Base-by-base conservation (phyloP, 306 rosid species). In the Luffa acutangula region DNA sequence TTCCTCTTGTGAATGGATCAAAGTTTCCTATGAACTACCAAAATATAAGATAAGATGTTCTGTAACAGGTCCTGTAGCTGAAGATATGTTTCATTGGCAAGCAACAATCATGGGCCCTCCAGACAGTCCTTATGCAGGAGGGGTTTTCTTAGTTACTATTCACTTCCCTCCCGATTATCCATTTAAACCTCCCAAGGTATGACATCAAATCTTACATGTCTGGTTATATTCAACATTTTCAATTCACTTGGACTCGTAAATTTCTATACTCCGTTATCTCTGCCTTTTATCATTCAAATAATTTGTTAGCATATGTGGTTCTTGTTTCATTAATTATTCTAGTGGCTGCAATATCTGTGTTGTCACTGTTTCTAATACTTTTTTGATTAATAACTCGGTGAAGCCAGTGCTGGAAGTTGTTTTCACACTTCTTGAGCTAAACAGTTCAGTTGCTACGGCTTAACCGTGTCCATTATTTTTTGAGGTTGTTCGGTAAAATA, bases 161-260 rank as follows among this genome's bases (percentile, higher is more conserved):
- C 97, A 92, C 82, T 92, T 92, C 83, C 97, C 97, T 85, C 96
- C 96, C 14, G 93, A 92, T 79, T 90, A 92, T 86, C 96, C 96
- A 69, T 90, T 92, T 86, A 92, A 92, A 74, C 97, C 96, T 49
- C 96, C 93, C 31, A 89, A 90, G 96, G 96, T 90, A 83, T 58
- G 81, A 20, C 58, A 48, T 60, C 45, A 13, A 20, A 64, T 65
- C 52, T 65, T 36, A 41, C 18, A 25, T 78, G 20, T 43, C 80
- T 51, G 59, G 57, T 67, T 46, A 79, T 37, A 54, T 21, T 77
- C 71, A 54, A 6, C 41, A 53, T 20, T 76, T 15, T 17, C 69
- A 63, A 51, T 81, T 52, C 43, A 12, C 2, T 14, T 39, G 73
- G 73, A 42, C 49, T 66, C 12, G 11, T 57, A 21, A 57, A 57